A percentile compares a stretch with the other conserved stretches of the same genome.
Evolutionary conservation across 257 asterid genomes (phyloP).

Genomic region (Plectranthus barbatus): DNA sequence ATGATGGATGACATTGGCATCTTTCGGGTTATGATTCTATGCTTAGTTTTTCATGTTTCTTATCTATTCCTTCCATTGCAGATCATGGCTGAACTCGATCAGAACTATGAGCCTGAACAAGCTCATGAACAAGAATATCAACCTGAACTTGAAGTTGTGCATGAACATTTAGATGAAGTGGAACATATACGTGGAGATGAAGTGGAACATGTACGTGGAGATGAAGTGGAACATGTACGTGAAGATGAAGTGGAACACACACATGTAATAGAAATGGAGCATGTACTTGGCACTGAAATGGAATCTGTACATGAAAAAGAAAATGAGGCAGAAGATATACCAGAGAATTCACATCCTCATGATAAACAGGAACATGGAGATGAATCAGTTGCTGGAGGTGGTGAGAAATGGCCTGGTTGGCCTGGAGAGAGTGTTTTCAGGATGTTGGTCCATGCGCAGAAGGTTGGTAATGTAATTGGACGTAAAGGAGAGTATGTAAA

Average conservation of each 20-base stretch:
- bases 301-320: slow-evolving; percentile 16
- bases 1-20: neutral
- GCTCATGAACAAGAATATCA: slow-evolving; percentile 9
- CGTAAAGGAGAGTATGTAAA: slow-evolving; percentile 96
- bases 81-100: slow-evolving; percentile 57
- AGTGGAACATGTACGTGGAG: slow-evolving; percentile 19
- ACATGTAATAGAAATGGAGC: neutral
- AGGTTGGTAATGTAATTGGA: slow-evolving; percentile 96
- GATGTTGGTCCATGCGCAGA: slow-evolving; percentile 88
- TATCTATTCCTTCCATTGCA: slow-evolving; percentile 8
- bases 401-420: slow-evolving; percentile 91
- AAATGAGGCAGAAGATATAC: slow-evolving; percentile 17
- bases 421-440: slow-evolving; percentile 88
- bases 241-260: slow-evolving; percentile 13
- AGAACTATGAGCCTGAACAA: slow-evolving; percentile 18
- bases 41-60: neutral
- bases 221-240: slow-evolving; percentile 19
- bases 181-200: slow-evolving; percentile 21
- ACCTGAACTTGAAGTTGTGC: slow-evolving; percentile 33
- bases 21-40: slow-evolving; percentile 5
- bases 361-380: slow-evolving; percentile 36
- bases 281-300: slow-evolving; percentile 5
- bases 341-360: slow-evolving; percentile 32
- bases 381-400: slow-evolving; percentile 39
- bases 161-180: neutral